Conservation (phyloP, 257 asterid genomes). For the Lycium ferocissimum region DNA sequence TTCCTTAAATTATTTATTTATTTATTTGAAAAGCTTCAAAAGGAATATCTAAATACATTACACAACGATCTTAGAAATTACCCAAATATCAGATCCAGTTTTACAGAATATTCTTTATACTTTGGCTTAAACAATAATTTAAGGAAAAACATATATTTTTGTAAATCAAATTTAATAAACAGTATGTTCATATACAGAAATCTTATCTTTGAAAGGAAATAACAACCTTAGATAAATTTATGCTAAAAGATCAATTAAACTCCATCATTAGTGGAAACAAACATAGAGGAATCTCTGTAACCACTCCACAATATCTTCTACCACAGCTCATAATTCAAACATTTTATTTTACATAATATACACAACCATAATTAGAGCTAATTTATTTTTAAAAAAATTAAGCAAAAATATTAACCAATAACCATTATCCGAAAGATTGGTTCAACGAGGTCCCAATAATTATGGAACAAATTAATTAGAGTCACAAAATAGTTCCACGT, state of each 20-base stretch:
- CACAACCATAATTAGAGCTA: slow-evolving; percentile 12
- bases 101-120: not conserved
- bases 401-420: not conserved
- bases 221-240: not conserved
- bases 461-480: not conserved
- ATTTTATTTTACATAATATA: not conserved
- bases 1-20: no score
- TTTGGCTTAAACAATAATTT: not conserved
- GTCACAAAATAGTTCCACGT: not conserved
- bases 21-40: no score
- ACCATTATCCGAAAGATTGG: slow-evolving; percentile 9
- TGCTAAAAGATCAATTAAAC: not conserved
- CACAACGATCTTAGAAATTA: not conserved
- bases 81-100: not conserved
- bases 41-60: no score
- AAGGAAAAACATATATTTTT: not conserved
- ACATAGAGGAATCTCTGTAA: not conserved
- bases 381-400: not conserved
- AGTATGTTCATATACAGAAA: no score
- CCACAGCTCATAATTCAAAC: not conserved
- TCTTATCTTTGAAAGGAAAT: not conserved
- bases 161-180: no score
- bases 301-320: not conserved
- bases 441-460: slow-evolving; percentile 20
- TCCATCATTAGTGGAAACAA: slow-evolving; percentile 6